These are phyloP conservation scores for Rubia peregrina DNA, from an alignment of 305 asterid genomes.

Conservation along the genomic window DNA sequence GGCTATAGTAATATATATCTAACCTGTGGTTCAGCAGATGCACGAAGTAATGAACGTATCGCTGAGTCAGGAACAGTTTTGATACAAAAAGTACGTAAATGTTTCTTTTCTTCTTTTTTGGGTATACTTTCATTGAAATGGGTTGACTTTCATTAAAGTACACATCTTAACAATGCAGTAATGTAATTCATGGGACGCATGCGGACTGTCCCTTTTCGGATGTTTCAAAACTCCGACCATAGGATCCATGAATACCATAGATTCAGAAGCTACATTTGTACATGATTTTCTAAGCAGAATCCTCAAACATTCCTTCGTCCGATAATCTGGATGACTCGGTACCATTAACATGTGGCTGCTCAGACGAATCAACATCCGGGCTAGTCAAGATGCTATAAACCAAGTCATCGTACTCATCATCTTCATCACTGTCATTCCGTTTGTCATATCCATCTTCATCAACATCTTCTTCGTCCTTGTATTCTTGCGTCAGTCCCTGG, in stretches of 20 bases:
- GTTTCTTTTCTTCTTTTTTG: too few species aligned
- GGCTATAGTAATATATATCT: slow-evolving; percentile 2
- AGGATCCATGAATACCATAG: not conserved
- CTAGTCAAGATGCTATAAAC: slow-evolving; percentile 69
- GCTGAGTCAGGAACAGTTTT: slow-evolving; percentile 14
- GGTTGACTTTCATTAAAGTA: not conserved
- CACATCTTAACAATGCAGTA: not conserved
- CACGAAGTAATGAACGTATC: slow-evolving; percentile 1
- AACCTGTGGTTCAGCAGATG: slow-evolving; percentile 8
- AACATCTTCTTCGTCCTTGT: slow-evolving; percentile 36
- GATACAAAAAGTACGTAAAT: not conserved
- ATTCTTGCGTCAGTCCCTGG: slow-evolving; percentile 42
- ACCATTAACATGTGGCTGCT: slow-evolving; percentile 81
- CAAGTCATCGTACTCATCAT: slow-evolving; percentile 45
- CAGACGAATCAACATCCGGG: slow-evolving; percentile 33
- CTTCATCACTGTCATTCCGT: slow-evolving; percentile 32
- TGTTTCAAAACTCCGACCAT: too few species aligned
- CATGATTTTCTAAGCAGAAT: slow-evolving; percentile 13
- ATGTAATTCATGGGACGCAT: not conserved
- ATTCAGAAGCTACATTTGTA: not conserved
- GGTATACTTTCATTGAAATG: not conserved
- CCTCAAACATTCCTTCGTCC: slow-evolving; percentile 81
- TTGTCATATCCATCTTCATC: slow-evolving; percentile 25
- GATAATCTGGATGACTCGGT: slow-evolving; percentile 72
- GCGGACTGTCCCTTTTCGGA: too few species aligned